Percentiles rank a stretch among this genome's conserved stretches.
Conservation (phyloP, 1,284 basidiomycete species). For the Cystobasidium sp. region DNA sequence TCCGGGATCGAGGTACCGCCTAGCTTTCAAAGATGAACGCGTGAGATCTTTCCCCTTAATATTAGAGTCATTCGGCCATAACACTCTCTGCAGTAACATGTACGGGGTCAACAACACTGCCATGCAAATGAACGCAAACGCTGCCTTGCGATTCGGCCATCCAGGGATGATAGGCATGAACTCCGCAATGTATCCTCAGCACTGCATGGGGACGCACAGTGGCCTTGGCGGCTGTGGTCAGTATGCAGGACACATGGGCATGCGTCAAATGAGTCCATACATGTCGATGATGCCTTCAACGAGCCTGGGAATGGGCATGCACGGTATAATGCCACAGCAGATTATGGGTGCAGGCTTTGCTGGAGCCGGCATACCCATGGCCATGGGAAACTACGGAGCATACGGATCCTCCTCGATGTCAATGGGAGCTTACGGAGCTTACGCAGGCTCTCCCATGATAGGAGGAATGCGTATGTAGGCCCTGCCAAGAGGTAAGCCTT, state of each 20-base stretch:
- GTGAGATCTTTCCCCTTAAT: no score
- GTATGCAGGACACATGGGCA: slow-evolving; percentile 3
- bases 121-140: neutral
- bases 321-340: neutral
- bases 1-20: no score
- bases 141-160: neutral
- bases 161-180: neutral
- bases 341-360: neutral
- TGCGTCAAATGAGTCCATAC: neutral
- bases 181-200: neutral
- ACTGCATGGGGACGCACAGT: neutral
- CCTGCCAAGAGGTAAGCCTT: no score
- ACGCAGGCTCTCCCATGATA: no score
- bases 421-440: slow-evolving; percentile 9
- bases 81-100: neutral
- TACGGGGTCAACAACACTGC: neutral
- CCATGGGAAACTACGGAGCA: neutral
- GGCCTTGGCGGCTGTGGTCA: neutral
- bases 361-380: slow-evolving; percentile 6
- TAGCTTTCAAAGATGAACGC: no score
- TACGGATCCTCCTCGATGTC: slow-evolving; percentile 1
- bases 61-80: no score
- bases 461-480: no score
- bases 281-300: neutral
- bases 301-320: slow-evolving; percentile 10